Conservation (phyloP, 1,139 yeast species). For the Suhomyces bolitotheri region DNA sequence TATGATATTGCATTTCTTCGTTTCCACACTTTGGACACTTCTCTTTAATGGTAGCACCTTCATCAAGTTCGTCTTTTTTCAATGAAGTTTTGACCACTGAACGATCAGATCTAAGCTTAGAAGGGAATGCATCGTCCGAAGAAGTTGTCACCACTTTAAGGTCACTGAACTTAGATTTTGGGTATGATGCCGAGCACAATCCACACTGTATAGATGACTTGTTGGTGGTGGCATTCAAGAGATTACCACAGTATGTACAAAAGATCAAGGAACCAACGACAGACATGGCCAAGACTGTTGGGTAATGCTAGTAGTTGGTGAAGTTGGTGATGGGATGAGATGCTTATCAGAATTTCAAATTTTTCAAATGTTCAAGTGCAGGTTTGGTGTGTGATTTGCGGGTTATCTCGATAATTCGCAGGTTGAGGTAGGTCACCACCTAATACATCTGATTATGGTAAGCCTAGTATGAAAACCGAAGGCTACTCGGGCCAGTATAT, state of each 20-base stretch:
- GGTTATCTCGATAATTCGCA: slow-evolving; percentile 1
- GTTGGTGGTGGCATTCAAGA: slow-evolving; percentile 68
- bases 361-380: slow-evolving; percentile 2
- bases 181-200: slow-evolving; percentile 65
- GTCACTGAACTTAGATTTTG: slow-evolving; percentile 62
- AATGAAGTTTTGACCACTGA: slow-evolving; percentile 88
- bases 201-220: slow-evolving; percentile 56
- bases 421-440: not conserved
- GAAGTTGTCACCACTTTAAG: slow-evolving; percentile 85
- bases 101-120: slow-evolving; percentile 72
- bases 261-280: slow-evolving; percentile 93
- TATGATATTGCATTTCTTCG: slow-evolving; percentile 97
- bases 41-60: slow-evolving; percentile 94
- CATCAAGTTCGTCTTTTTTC: slow-evolving; percentile 76
- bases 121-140: slow-evolving; percentile 90
- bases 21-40: slow-evolving; percentile 97
- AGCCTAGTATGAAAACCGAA: no score
- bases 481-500: no score
- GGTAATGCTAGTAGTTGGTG: not conserved
- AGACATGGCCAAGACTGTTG: slow-evolving; percentile 54
- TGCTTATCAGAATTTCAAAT: slow-evolving; percentile 7
- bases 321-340: slow-evolving; percentile 5
- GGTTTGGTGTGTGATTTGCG: slow-evolving; percentile 2
- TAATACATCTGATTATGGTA: no score
- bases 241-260: slow-evolving; percentile 91